phyloP scores from a whole-genome alignment of 2,329 filamentous ascomycete genomes.

The Microascus cirrosus region DNA sequence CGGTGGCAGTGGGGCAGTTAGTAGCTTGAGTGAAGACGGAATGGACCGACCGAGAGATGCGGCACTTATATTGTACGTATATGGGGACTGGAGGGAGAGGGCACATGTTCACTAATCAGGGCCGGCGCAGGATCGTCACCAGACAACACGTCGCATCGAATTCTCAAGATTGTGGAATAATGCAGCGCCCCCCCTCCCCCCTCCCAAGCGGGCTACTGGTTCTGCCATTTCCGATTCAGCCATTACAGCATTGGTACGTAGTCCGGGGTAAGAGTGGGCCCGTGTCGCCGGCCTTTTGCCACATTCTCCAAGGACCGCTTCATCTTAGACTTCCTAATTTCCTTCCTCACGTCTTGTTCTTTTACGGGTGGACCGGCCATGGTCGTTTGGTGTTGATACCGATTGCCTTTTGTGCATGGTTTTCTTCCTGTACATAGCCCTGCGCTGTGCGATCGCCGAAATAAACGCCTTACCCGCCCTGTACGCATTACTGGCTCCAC shows the following conservation, averaged over 20 bases:
- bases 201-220: neutral
- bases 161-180: neutral
- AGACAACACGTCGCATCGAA: neutral
- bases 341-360: no score
- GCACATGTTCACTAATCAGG: neutral
- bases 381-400: no score
- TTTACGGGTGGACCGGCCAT: no score
- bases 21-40: no score
- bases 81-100: neutral
- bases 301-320: neutral
- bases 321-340: no score
- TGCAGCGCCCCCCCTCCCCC: no score
- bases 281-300: neutral
- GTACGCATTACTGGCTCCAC: neutral
- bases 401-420: no score
- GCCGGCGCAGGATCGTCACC: neutral
- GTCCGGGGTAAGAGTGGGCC: neutral
- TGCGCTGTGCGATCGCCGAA: no score
- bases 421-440: no score
- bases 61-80: no score
- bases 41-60: no score
- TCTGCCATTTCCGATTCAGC: neutral
- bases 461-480: neutral
- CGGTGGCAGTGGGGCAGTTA: no score
- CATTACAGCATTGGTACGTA: neutral